A percentile compares a stretch with the other conserved stretches of the same genome.
phyloP scores from a whole-genome alignment of 192 early-diverging fungal genomes.

The Backusella luteola region DNA sequence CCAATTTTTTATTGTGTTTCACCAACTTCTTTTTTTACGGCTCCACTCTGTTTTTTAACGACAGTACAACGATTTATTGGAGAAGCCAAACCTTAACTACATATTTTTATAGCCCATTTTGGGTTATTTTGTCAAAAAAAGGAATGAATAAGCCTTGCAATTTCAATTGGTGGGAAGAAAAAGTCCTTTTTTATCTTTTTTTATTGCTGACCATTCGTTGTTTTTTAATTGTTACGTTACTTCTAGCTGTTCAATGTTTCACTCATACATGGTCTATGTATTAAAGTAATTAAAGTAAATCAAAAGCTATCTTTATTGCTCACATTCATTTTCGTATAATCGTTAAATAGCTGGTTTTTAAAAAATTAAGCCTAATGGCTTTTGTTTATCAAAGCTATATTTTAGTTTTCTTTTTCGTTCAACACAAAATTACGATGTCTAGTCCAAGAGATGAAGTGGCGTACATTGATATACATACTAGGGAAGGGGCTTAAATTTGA shows the following conservation, averaged over 20 bases:
- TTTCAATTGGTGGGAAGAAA: constrained; percentile 2
- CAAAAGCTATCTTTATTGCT: too few species aligned
- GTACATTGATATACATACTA: too few species aligned
- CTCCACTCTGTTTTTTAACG: constrained; percentile 6
- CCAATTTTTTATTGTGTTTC: not conserved
- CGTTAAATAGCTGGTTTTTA: not conserved
- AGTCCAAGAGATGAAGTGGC: not conserved
- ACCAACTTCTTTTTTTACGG: constrained; percentile 2
- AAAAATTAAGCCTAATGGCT: not conserved
- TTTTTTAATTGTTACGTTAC: not conserved
- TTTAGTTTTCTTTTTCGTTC: not conserved
- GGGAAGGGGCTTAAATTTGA: too few species aligned
- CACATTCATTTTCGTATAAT: not conserved
- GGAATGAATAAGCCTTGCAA: not conserved
- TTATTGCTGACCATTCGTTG: too few species aligned
- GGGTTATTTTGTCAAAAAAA: constrained; percentile 7
- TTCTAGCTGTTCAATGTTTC: not conserved
- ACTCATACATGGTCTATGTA: too few species aligned
- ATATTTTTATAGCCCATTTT: constrained; percentile 4
- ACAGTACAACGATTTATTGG: not conserved
- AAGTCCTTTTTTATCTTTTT: constrained; percentile 8
- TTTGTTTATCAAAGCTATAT: not conserved
- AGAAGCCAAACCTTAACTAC: not conserved
- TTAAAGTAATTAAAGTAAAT: not conserved
- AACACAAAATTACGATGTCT: not conserved